Base-by-base conservation (phyloP, 1,284 basidiomycete genomes). In the Meripilus lineatus region DNA sequence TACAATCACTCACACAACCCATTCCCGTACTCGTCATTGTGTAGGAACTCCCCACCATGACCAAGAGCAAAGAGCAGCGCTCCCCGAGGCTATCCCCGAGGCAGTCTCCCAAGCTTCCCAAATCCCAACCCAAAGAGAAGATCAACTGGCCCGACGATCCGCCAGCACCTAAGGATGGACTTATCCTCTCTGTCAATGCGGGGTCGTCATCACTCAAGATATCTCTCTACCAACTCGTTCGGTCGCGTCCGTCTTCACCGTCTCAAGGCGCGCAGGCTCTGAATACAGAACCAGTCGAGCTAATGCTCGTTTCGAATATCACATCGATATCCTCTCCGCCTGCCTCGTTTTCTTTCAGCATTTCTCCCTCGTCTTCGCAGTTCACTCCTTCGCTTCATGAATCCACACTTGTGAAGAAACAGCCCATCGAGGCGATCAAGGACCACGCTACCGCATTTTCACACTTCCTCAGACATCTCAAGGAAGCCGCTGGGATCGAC, bases 131-230 rank as follows among this genome's bases (percentile, higher is more conserved):
- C n/a, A 8, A 30, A n/a, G 28, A 30, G 28, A 30, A 8, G 8
- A 30, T 30, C n/a, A n/a, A 8, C 10, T 30, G 8, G 10, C 28
- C 8, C 11, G 11, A 30, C 10, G 40, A 41, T 21, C 22, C 10
- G 18, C 43, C 18, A 38, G 47, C 28, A 8, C 10, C 28, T n/a
- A 30, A 46, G 39, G 46, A 47, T 30, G 53, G 53, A n/a, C 63
- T 75, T 49, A 71, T 84, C 42, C 75, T 85, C 20, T 68, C 82
- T 6, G 68, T 79, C 45, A 88, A 88, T 53, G 75, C 84, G 5
- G 87, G 87, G 28, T 86, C 83, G 0, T 86, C 83, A 3, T 86
- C 82, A 6, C 78, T 89, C 65, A 90, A 89, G 66, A 79, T 86
- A 44, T 80, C 82, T 18, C 71, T 88, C 35, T 89, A 74, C 56